Base-by-base conservation (phyloP, 2,329 filamentous ascomycete genomes). In the Fusarium sterilihyphosum region DNA sequence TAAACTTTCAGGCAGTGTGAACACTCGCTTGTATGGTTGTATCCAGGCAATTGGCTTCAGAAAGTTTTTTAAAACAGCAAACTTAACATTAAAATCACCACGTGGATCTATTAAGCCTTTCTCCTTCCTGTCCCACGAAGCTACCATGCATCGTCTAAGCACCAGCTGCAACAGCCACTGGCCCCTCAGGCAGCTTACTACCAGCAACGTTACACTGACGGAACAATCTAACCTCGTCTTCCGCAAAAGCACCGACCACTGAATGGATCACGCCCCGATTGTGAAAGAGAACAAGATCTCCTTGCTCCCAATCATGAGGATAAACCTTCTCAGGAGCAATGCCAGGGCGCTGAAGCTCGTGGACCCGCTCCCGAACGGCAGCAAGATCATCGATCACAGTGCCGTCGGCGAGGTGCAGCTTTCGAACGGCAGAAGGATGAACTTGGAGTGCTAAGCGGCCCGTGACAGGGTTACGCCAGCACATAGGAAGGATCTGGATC, bases 181-280 rank as follows among this genome's bases (percentile, higher is more conserved):
- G 88, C 0, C 89, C 90, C 59, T 87, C 78, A 13, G 90, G 90
- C 43, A 88, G 80, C 71, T 87, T 82, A 67, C 88, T 92, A 7
- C 88, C 90, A n/a, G 93, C 92, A 81, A 95, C 86, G 80, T 95
- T 95, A 82, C 93, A 95, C 84, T 95, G 93, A 71, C 93, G 85
- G 79, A 95, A 95, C 68, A 95, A 80, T 50, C 93, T 84, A 38
- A 94, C 90, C 84, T 95, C 92, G n/a, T 92, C 88, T 56, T 91
- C 88, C 13, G 87, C 87, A 81, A 95, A 95, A 3, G 91, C 91
- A 3, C 93, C 93, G 1, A 94, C 92, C 4, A 95, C 93, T 7
- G 89, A 92, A 81, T 96, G 93, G 64, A 95, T 80, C 22, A 94
- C 86, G 3, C 93, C 93, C 16, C 92, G 89, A 79, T 95, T 95